Base-by-base conservation (phyloP, 1,139 yeast species). In the Pichia norvegensis region DNA sequence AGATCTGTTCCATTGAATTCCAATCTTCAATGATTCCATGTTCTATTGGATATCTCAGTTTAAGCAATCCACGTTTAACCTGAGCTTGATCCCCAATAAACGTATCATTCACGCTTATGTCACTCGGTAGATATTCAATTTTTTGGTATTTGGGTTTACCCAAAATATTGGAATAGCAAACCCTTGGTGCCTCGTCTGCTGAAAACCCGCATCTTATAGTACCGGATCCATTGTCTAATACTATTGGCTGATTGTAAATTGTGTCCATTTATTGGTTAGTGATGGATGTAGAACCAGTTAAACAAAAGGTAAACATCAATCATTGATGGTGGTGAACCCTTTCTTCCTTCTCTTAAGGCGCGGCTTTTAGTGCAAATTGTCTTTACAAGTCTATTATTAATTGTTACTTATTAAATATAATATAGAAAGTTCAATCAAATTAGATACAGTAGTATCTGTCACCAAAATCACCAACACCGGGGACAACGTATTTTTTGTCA, bases 381-480 rank as follows among this genome's bases (percentile, higher is more conserved):
- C n/a, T n/a, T n/a, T n/a, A n/a, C 16, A 27, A 27, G n/a, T 10
- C 14, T 27, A 27, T 13, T 10, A 27, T 10, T 27, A 10, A 27
- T 27, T 27, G 13, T 27, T 27, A 27, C 10, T 9, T 4, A 27
- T 13, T 27, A 13, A 27, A 25, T 10, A 10, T 25, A 25, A 10
- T 27, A 27, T n/a, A 27, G 14, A 27, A 14, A 13, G 11, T 7
- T 14, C 11, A 10, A 2, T n/a, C 10, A 10, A 19, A 20, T 65
- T 73, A 88, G 53, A 86, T 80, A 68, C 96, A 86, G 69, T 90
- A 92, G 68, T 92, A 92, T 68, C 97, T 77, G 67, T 92, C 98
- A 61, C 98, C 98, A 61, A 92, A 92, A 63, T 92, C 98, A 60
- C 98, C 98, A 56, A 92, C 74, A 42, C 98, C 98, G 29, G 98